phyloP scores from a whole-genome alignment of 2,329 filamentous ascomycete genomes.

The Arthrocladium fulminans region DNA sequence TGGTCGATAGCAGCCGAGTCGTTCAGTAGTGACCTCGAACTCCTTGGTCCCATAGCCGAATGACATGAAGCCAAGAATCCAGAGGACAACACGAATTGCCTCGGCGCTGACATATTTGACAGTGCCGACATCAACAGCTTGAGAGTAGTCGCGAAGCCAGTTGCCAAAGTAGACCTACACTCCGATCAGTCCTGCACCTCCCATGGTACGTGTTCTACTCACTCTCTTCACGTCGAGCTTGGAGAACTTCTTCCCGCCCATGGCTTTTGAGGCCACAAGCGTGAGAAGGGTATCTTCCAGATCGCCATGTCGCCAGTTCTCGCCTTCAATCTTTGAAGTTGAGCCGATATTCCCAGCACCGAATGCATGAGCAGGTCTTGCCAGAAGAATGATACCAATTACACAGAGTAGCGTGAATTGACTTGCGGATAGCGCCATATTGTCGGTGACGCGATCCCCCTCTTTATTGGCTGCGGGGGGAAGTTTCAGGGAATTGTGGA shows the following conservation, averaged over 20 bases:
- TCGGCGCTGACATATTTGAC: slow-evolving; percentile 85
- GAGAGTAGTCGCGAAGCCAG: slow-evolving; percentile 88
- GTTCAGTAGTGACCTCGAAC: slow-evolving; percentile 72
- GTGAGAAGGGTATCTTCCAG: slow-evolving; percentile 84
- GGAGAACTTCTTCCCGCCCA: slow-evolving; percentile 71
- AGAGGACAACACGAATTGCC: slow-evolving; percentile 81
- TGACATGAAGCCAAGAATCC: slow-evolving; percentile 80
- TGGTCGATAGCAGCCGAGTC: slow-evolving; percentile 71
- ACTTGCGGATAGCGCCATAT: slow-evolving; percentile 20
- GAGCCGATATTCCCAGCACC: slow-evolving; percentile 83
- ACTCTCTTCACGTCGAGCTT: slow-evolving; percentile 67
- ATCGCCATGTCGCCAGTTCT: slow-evolving; percentile 85
- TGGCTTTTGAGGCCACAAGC: slow-evolving; percentile 55
- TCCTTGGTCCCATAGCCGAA: slow-evolving; percentile 77
- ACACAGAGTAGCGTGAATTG: slow-evolving; percentile 20
- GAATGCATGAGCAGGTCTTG: slow-evolving; percentile 64
- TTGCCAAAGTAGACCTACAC: slow-evolving; percentile 85
- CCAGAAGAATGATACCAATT: slow-evolving; percentile 50
- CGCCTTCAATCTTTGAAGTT: slow-evolving; percentile 69
- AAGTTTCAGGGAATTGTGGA: not conserved
- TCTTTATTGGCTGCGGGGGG: slow-evolving; percentile 3
- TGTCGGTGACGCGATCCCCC: not conserved
- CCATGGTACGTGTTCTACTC: slow-evolving; percentile 8
- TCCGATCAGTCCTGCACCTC: not conserved
- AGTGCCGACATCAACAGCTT: slow-evolving; percentile 86